A percentile compares a stretch with the other conserved stretches of the same genome.
Evolutionary conservation across 2,329 filamentous ascomycete genomes (phyloP).

Genomic region (Penicillium sp.): DNA sequence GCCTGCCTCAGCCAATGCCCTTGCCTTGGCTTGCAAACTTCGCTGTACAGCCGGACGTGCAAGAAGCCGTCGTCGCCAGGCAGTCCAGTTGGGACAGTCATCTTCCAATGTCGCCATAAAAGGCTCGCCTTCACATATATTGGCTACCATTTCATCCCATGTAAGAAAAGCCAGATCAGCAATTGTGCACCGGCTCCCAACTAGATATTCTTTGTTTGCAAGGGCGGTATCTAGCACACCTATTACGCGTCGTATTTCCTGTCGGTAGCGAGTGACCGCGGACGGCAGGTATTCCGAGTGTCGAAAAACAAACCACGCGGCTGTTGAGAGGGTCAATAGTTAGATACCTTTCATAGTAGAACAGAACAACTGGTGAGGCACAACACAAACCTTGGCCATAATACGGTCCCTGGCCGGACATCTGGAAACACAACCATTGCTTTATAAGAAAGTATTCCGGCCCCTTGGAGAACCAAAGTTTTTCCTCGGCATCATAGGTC

Average conservation of each 20-base stretch:
- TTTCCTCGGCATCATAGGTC: neutral
- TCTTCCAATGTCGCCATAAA: conserved; percentile 1
- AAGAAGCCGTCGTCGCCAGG: conserved; percentile 2
- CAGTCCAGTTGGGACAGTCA: conserved; percentile 4
- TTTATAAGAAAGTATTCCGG: conserved; percentile 6
- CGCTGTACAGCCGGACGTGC: conserved; percentile 9
- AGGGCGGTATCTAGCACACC: conserved; percentile 7
- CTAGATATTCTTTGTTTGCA: conserved; percentile 5
- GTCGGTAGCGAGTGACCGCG: conserved; percentile 4
- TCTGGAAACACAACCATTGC: conserved; percentile 11
- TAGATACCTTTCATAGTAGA: neutral
- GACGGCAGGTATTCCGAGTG: conserved; percentile 5
- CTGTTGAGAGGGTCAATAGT: neutral
- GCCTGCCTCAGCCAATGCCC: conserved; percentile 5
- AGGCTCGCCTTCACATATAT: conserved; percentile 3
- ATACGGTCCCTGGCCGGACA: conserved; percentile 12
- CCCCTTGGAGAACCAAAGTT: neutral
- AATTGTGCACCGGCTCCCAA: conserved; percentile 6
- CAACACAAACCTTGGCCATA: conserved; percentile 10
- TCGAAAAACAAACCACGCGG: conserved; percentile 8
- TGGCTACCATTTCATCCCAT: conserved; percentile 5
- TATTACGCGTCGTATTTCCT: conserved; percentile 5
- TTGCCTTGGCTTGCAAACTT: neutral
- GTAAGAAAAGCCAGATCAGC: conserved; percentile 10
- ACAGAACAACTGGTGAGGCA: neutral